These are phyloP conservation scores for Rubia occidens DNA, from an alignment of 305 asterid species.

Conservation along the genomic window DNA sequence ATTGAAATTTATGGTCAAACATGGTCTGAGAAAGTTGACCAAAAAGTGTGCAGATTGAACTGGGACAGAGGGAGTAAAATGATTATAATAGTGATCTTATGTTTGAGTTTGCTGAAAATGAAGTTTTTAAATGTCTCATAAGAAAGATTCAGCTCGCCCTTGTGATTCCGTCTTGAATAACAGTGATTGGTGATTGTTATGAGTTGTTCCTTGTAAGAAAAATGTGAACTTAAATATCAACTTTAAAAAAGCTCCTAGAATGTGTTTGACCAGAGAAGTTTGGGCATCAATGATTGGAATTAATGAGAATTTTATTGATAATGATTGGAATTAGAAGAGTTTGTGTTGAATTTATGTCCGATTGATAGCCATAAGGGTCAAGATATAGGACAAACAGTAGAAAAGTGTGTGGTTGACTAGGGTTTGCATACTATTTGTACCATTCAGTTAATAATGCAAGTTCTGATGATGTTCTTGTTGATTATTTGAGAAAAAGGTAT, in stretches of 20 bases:
- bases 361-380: conserved; percentile 1
- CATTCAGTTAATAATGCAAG: not conserved
- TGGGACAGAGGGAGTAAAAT: too few species aligned
- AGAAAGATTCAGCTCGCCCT: not conserved
- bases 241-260: not conserved
- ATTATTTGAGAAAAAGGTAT: not conserved
- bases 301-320: not conserved
- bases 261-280: too few species aligned
- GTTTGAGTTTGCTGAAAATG: not conserved
- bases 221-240: not conserved
- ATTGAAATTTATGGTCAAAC: too few species aligned
- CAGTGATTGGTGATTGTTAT: not conserved
- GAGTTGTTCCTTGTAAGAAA: not conserved
- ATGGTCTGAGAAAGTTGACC: too few species aligned
- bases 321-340: not conserved
- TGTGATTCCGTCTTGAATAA: not conserved
- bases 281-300: too few species aligned
- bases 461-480: not conserved
- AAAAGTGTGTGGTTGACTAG: conserved; percentile 9
- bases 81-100: not conserved
- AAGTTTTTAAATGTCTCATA: not conserved
- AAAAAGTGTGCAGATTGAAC: too few species aligned
- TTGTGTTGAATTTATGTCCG: conserved; percentile 6
- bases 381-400: not conserved
- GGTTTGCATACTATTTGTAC: conserved; percentile 12